Conservation (phyloP, 441 rosid genomes). For the Bocquillonia castaneifolia region DNA sequence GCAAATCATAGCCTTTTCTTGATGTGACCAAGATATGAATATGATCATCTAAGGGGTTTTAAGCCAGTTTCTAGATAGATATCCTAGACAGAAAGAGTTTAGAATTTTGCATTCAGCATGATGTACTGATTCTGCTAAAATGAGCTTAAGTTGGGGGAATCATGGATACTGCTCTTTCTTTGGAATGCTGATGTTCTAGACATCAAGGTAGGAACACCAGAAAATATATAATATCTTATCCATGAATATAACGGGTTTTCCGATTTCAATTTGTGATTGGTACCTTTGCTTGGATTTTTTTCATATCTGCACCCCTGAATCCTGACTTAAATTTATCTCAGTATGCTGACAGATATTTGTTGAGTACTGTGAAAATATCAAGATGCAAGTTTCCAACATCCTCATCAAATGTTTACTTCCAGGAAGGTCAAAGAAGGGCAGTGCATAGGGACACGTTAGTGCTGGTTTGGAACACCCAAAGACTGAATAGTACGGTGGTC, state of each 20-base stretch:
- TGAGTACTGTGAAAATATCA: constrained; percentile 52
- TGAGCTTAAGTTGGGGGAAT: not conserved
- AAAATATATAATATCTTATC: not conserved
- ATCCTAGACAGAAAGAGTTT: not conserved
- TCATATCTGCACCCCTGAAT: constrained; percentile 9
- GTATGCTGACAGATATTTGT: constrained; percentile 31
- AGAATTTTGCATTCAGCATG: not conserved
- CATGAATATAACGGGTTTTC: too few relatives aligned
- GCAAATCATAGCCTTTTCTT: not conserved
- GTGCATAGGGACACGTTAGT: constrained; percentile 59
- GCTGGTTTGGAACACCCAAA: constrained; percentile 43
- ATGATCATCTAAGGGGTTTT: not conserved
- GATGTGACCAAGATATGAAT: not conserved
- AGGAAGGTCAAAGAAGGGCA: constrained; percentile 18
- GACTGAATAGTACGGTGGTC: constrained; percentile 39
- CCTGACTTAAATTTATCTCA: constrained; percentile 26
- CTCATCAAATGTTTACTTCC: constrained; percentile 23
- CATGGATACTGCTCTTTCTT: not conserved
- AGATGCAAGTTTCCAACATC: constrained; percentile 48
- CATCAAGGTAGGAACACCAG: not conserved
- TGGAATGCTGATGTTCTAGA: not conserved
- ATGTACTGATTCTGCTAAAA: not conserved
- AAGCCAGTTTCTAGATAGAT: not conserved
- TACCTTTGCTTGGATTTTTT: not conserved
- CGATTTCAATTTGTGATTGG: not conserved